Percentiles rank a stretch among this genome's conserved stretches.
These are phyloP conservation scores for Cenchrus americanus DNA, from an alignment of 176 grass and related monocot species.

Conservation along the genomic window DNA sequence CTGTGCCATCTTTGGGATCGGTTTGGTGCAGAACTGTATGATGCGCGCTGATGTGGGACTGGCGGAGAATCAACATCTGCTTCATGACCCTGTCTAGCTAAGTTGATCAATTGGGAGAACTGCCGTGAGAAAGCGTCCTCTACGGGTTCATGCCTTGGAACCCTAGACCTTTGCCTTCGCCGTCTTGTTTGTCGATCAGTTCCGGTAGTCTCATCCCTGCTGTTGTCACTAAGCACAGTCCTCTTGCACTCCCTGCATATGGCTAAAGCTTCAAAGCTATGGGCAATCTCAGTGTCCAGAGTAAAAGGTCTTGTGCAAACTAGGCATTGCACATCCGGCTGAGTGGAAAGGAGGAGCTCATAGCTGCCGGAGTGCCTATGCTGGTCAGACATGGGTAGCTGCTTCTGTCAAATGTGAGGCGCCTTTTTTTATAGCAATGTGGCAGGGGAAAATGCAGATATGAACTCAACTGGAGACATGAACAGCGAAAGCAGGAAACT, in stretches of 20 bases:
- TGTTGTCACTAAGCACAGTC: constrained; percentile 51
- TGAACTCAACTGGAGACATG: neutral
- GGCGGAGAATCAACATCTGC: constrained; percentile 33
- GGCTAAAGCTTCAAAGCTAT: constrained; percentile 79
- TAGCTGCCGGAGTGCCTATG: neutral
- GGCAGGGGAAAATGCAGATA: neutral
- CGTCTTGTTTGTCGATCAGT: constrained; percentile 35
- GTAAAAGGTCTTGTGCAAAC: constrained; percentile 74
- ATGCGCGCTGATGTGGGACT: constrained; percentile 19
- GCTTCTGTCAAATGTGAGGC: neutral
- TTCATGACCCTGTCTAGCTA: constrained; percentile 69
- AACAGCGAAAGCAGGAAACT: neutral
- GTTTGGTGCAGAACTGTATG: constrained; percentile 57
- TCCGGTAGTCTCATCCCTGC: constrained; percentile 38
- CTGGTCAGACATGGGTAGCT: constrained; percentile 27
- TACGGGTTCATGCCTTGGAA: constrained; percentile 39
- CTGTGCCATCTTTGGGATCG: constrained; percentile 51
- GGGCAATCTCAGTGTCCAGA: constrained; percentile 65
- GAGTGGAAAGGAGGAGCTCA: neutral
- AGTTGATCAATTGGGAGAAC: constrained; percentile 71
- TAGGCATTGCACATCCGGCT: constrained; percentile 64
- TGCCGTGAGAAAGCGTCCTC: constrained; percentile 61
- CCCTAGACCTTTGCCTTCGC: constrained; percentile 38
- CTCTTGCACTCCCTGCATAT: constrained; percentile 79
- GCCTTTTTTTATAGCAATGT: neutral